Evolutionary conservation across 75 land plant genomes (phyloP), one percentile per base, ranked within the genome.

Genomic region (Picea glauca): DNA sequence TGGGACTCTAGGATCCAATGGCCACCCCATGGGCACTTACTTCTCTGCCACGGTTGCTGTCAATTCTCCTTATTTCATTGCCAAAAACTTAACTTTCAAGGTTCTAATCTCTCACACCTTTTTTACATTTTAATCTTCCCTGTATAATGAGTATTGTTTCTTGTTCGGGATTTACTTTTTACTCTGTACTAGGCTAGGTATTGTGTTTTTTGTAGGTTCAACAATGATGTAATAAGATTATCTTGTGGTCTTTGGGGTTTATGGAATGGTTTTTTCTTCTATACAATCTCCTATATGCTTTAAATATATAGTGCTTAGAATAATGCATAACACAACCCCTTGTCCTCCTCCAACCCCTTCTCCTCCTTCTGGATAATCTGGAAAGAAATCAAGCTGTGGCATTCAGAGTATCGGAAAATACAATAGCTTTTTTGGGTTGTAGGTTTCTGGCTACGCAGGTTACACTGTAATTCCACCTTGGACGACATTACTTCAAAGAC

Each of bases 11-110:
- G 78, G 80, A 14, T 54, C 81, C 21, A 35, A 81, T 64, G 84
- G 72, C 23, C 30, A 21, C 23, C 85, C 78, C 17, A 21, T 82
- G 56, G 84, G 80, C 67, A 84, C 87, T 14, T 84, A 77, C 58
- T 67, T 59, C 13, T 80, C 80, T 40, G 4, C 38, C 50, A 84
- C 87, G 26, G 72, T 87, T 38, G 83, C 81, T 8, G 80, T 87
- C 64, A 77, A 78, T 75, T 82, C 77, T 13, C 77, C 83, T n/a
- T 76, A 78, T 35, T 87, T 84, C 81, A 84, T 87, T 33, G 88
- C 88, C 76, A 78, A 79, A 33, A 76, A 86, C 60, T 78, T 87
- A n/a, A 84, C 86, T 54, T 87, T 84, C 62, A 79, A 87, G 86
- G 88, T 87, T 9, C 14, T n/a, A 6, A 4, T 40, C 33, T 63